phyloP scores from a whole-genome alignment of 2,329 filamentous ascomycete genomes.

The Diaporthe australafricana region DNA sequence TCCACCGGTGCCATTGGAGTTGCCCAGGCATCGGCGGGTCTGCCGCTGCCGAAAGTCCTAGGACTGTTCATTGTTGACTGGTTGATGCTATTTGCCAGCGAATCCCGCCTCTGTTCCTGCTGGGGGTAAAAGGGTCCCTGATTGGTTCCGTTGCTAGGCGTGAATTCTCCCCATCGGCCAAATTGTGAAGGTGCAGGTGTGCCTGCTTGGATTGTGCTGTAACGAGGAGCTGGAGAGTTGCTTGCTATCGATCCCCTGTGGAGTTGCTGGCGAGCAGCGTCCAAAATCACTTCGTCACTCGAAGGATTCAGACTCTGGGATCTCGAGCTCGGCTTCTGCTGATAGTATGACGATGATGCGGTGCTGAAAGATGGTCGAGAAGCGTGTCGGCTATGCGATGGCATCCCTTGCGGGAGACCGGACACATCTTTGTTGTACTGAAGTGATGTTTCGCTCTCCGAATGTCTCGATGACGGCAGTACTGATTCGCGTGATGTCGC shows the following conservation, averaged over 20 bases:
- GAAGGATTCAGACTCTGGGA: slow-evolving; percentile 33
- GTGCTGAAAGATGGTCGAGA: slow-evolving; percentile 34
- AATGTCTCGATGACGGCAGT: slow-evolving; percentile 30
- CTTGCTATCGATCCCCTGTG: slow-evolving; percentile 4
- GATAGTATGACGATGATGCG: slow-evolving; percentile 22
- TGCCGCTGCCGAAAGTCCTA: background rate
- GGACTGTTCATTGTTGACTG: slow-evolving; percentile 35
- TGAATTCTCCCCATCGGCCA: slow-evolving; percentile 24
- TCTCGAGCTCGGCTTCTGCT: slow-evolving; percentile 24
- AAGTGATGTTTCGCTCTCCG: slow-evolving; percentile 29
- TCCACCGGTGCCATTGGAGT: slow-evolving; percentile 18
- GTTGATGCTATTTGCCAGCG: slow-evolving; percentile 33
- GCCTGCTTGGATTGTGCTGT: slow-evolving; percentile 9
- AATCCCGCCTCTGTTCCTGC: slow-evolving; percentile 32
- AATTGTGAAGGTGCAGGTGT: slow-evolving; percentile 14
- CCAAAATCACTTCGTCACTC: slow-evolving; percentile 25
- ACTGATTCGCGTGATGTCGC: slow-evolving; percentile 15
- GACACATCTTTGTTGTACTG: slow-evolving; percentile 24
- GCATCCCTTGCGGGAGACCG: slow-evolving; percentile 12
- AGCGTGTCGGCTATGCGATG: slow-evolving; percentile 30
- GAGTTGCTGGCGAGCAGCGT: slow-evolving; percentile 17
- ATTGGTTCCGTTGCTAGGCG: slow-evolving; percentile 23
- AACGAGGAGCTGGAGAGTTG: slow-evolving; percentile 33
- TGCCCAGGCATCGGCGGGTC: slow-evolving; percentile 30
- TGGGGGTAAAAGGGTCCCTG: slow-evolving; percentile 15